phyloP scores from a whole-genome alignment of 2,329 filamentous ascomycete genomes.

The Sporothrix luriei region DNA sequence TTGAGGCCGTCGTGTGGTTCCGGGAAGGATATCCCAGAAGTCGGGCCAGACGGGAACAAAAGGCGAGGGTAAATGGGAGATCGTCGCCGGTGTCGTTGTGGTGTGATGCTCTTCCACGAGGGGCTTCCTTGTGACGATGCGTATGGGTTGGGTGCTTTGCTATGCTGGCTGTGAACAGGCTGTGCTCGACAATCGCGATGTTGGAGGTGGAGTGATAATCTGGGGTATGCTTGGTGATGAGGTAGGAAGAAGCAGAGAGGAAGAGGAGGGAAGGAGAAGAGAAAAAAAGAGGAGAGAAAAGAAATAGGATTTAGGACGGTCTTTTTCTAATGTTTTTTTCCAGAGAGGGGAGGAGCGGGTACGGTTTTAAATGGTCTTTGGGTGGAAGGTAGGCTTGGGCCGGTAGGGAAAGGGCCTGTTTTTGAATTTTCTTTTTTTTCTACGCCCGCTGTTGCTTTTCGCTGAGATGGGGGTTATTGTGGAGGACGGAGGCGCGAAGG shows the following conservation, averaged over 20 bases:
- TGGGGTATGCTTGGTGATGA: background rate
- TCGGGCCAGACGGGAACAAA: background rate
- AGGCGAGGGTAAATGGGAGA: no score
- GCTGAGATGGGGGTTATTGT: conserved; percentile 32
- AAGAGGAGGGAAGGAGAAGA: conserved; percentile 1
- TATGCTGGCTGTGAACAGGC: background rate
- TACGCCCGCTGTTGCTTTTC: conserved; percentile 24
- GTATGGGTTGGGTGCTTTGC: background rate
- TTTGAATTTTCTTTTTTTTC: conserved; percentile 29
- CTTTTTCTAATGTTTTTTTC: conserved; percentile 27
- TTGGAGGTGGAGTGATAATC: background rate
- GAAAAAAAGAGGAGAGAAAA: conserved; percentile 19
- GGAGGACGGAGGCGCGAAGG: conserved; percentile 30
- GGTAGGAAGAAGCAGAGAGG: background rate
- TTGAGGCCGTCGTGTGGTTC: conserved; percentile 59
- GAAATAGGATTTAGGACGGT: conserved; percentile 18
- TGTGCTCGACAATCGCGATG: background rate
- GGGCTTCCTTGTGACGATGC: background rate
- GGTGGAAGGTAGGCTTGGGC: conserved; percentile 24
- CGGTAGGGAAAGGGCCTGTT: conserved; percentile 34
- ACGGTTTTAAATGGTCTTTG: conserved; percentile 36
- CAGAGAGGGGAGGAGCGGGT: conserved; percentile 31
- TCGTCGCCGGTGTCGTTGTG: background rate
- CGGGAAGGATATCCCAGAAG: conserved; percentile 30
- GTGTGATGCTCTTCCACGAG: background rate